Percentiles rank a stretch among this genome's conserved stretches.
Conservation (phyloP, 805 yeast species). For the Yamadazyma philogaea region DNA sequence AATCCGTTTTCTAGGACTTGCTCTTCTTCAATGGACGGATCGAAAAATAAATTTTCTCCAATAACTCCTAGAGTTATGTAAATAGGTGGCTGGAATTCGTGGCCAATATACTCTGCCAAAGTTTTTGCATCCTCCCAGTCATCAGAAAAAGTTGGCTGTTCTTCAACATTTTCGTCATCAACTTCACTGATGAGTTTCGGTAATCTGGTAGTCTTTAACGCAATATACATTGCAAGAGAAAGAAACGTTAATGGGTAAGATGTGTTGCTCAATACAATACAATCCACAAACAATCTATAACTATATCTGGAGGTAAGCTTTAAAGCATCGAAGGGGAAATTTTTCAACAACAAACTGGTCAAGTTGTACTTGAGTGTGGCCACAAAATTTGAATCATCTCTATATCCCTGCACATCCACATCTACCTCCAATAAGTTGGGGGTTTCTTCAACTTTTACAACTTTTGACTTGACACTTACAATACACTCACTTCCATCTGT, state of each 20-base stretch:
- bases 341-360: constrained; percentile 48
- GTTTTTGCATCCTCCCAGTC: constrained; percentile 66
- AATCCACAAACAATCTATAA: constrained; percentile 75
- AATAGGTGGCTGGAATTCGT: constrained; percentile 63
- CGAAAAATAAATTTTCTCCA: constrained; percentile 66
- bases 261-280: constrained; percentile 69
- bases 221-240: constrained; percentile 77
- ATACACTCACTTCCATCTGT: constrained; percentile 93
- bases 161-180: constrained; percentile 73
- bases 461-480: constrained; percentile 85
- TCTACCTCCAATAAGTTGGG: constrained; percentile 65
- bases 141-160: constrained; percentile 87
- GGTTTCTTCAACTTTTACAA: constrained; percentile 45
- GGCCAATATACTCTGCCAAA: constrained; percentile 30
- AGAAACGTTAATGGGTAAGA: constrained; percentile 80
- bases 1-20: constrained; percentile 84
- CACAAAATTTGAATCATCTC: constrained; percentile 75
- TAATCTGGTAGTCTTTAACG: constrained; percentile 71
- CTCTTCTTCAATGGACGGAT: constrained; percentile 87
- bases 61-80: constrained; percentile 73
- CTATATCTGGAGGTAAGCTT: constrained; percentile 71
- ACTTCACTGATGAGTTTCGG: constrained; percentile 71
- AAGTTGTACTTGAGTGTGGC: constrained; percentile 61
- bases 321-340: constrained; percentile 52
- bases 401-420: constrained; percentile 72